Base-by-base conservation (phyloP, 106 monocot genomes). In the Allium cepa region DNA sequence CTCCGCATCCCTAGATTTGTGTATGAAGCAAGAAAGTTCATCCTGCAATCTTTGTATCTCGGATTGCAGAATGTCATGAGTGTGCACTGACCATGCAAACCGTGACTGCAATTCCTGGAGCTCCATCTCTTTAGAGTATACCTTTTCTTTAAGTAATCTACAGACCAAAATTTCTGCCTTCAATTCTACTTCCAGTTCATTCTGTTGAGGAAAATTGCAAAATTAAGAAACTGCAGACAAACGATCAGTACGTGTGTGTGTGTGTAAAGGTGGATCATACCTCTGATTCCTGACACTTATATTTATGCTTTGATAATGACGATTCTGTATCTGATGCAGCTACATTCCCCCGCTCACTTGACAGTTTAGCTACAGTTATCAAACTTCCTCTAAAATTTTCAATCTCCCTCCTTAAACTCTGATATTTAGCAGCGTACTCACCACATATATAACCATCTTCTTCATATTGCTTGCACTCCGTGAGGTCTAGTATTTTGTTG, bases 1-100 rank as follows among this genome's bases (percentile, higher is more conserved):
- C 50, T 93, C 86, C 70, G 78, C 49, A 36, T 86, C 86, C 59
- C 73, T 93, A 53, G 59, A 68, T 70, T 77, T 78, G 77, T 83
- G 83, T 26, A 59, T 79, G n/a, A 93, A 81, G 78, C 56, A 84
- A 47, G 89, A 93, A 73, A 86, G 61, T 69, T 93, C 83, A 63
- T 83, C 89, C 62, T 81, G 76, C 57, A 83, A 18, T 62, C 72
- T 76, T 59, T 83, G 85, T 36, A 81, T 79, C 64, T 89, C 88
- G 60, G 69, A 51, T 72, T 71, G 71, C 59, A 83, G 70, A 36
- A 75, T 50, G 45, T 83, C 86, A 53, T 72, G 66, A 45, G 22
- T 59, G 51, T 81, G 79, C n/a, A 93, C 45, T 67, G 83, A 88
- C 50, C 76, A 83, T 79, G 86, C 83, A 47, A 93, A 60, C 45